Evolutionary conservation across 106 monocot species (phyloP), one percentile per base, ranked within the genome.

Genomic region (Dendrobium officinale): DNA sequence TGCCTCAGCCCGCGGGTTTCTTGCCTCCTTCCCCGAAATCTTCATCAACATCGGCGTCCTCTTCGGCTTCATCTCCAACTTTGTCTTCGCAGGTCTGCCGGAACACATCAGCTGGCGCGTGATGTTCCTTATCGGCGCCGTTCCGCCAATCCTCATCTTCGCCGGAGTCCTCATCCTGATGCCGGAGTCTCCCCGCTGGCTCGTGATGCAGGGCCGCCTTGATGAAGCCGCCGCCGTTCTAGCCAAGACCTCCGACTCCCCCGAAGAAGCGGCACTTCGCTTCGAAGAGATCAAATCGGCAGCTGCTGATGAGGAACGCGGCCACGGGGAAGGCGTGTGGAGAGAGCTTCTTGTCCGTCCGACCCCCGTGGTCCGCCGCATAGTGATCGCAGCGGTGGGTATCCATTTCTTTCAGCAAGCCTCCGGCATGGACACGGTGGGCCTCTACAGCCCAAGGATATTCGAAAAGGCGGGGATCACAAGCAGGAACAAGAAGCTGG

Each of bases 111-210:
- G 75, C 75, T 89, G 89, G 89, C 80, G 89, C 3, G n/a, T 82
- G 27, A 89, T 89, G 89, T 73, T 89, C 75, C 42, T 73, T 3
- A 77, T 24, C 20, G 89, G 89, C 43, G 84, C 89, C 31, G 9
- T 45, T 45, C 86, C 89, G 15, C 80, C 89, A 29, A 55, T 83
- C 6, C 86, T 89, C 73, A 84, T 89, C n/a, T 84, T 80, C 26
- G 31, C 51, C 17, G 82, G 77, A 0, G 89, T 87, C 22, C 68
- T 90, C 64, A 29, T 74, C 26, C 24, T 26, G 44, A 90, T 90
- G 90, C 90, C 90, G 8, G 90, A 90, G 51, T 90, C 90, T 1
- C 90, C 90, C 0, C 80, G 87, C 24, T 90, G 90, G 90, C 90
- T 90, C 20, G 87, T 87, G 31, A 83, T 90, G 87, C 90, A 87